phyloP scores from a whole-genome alignment of 1,139 yeast species.

The Blastobotrys buckinghamii region DNA sequence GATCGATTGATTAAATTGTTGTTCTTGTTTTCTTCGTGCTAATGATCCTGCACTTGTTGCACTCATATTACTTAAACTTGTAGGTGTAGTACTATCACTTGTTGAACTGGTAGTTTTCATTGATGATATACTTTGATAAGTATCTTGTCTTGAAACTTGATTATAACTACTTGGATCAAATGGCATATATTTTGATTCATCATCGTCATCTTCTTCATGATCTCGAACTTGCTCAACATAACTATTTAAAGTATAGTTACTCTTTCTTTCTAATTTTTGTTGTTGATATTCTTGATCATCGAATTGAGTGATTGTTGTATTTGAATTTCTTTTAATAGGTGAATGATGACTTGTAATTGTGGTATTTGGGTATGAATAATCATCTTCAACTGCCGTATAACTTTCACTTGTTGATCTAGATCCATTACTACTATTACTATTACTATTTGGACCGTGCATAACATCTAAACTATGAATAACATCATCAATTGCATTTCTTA shows the following conservation, averaged over 20 bases:
- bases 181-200: constrained; percentile 21
- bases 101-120: constrained; percentile 23
- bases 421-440: constrained; percentile 15
- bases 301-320: constrained; percentile 5
- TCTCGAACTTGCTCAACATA: background rate
- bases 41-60: constrained; percentile 89
- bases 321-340: constrained; percentile 1
- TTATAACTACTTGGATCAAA: constrained; percentile 28
- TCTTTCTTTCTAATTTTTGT: background rate
- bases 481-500: constrained; percentile 33
- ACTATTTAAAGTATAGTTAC: background rate
- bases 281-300: background rate
- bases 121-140: constrained; percentile 24
- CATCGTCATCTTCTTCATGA: constrained; percentile 15
- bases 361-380: background rate
- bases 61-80: constrained; percentile 49
- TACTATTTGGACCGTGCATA: constrained; percentile 16
- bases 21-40: constrained; percentile 52
- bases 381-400: constrained; percentile 13
- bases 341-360: background rate
- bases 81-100: constrained; percentile 26
- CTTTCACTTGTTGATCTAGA: constrained; percentile 15
- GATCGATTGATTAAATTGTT: background rate
- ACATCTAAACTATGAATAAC: constrained; percentile 31
- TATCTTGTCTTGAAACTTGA: constrained; percentile 9